Conservation (phyloP, 169 alveolate species). For the Besnoitia besnoiti region DNA sequence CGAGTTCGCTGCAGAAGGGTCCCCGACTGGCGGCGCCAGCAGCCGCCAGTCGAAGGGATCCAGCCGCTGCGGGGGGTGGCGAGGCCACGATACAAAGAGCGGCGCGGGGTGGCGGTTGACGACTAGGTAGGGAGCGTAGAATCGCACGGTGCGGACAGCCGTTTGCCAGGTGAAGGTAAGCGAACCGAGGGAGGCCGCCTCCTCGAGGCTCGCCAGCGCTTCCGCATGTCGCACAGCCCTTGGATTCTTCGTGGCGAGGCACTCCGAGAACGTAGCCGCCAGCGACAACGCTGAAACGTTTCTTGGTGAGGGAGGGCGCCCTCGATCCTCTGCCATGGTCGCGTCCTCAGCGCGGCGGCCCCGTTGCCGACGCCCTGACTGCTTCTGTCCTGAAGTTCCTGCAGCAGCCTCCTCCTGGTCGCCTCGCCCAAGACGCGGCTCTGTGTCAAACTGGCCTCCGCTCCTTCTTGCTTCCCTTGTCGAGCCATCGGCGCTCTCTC, state of each 20-base stretch:
- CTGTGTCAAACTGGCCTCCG: too few relatives aligned
- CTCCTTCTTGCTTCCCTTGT: too few relatives aligned
- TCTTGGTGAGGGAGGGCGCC: too few relatives aligned
- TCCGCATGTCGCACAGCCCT: background rate
- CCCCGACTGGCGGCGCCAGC: background rate
- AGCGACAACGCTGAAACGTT: too few relatives aligned
- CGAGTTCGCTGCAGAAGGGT: background rate
- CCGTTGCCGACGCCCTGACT: too few relatives aligned
- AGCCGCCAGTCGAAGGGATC: constrained; percentile 22
- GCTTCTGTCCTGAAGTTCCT: too few relatives aligned
- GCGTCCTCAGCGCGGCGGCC: too few relatives aligned
- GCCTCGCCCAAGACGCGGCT: too few relatives aligned
- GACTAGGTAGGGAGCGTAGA: constrained; percentile 62
- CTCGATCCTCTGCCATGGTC: too few relatives aligned
- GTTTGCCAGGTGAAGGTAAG: constrained; percentile 65
- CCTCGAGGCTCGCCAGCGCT: background rate
- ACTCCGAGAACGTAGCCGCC: too few relatives aligned
- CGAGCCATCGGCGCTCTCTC: too few relatives aligned
- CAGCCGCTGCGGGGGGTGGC: background rate
- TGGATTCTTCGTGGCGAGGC: background rate
- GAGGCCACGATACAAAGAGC: constrained; percentile 28
- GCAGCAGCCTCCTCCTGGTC: too few relatives aligned
- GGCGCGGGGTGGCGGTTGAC: constrained; percentile 66
- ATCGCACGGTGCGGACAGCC: constrained; percentile 48
- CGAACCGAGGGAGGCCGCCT: constrained; percentile 12